Conservation (phyloP, 1,284 basidiomycete genomes). For the Rugosomyces carneus region DNA sequence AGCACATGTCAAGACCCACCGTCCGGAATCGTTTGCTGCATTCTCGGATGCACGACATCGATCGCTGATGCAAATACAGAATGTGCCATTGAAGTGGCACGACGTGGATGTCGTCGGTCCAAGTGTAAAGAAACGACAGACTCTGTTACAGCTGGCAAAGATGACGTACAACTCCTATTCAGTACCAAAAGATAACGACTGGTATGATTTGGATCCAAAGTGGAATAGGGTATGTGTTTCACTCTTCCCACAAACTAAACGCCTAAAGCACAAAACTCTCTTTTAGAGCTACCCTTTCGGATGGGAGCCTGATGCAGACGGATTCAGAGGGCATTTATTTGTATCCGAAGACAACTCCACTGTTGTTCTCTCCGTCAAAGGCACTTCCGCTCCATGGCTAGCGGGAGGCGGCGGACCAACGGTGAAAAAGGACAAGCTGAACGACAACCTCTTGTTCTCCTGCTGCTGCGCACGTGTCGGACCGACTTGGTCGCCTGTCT, state of each 20-base stretch:
- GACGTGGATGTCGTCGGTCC: slow-evolving; percentile 50
- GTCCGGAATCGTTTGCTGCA: slow-evolving; percentile 40
- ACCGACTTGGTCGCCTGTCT: slow-evolving; percentile 81
- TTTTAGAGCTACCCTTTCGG: slow-evolving; percentile 75
- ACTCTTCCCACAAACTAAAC: slow-evolving; percentile 13
- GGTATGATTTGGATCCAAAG: slow-evolving; percentile 64
- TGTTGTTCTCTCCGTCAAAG: slow-evolving; percentile 87
- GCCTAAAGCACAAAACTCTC: neutral
- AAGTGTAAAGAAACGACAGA: slow-evolving; percentile 67
- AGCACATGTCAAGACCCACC: slow-evolving; percentile 30
- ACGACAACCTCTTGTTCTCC: slow-evolving; percentile 86
- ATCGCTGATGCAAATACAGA: slow-evolving; percentile 37
- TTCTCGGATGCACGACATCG: slow-evolving; percentile 43
- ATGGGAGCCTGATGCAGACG: slow-evolving; percentile 83
- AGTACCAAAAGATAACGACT: slow-evolving; percentile 47
- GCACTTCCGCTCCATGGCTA: slow-evolving; percentile 80
- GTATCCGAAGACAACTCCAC: slow-evolving; percentile 77
- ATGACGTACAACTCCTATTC: slow-evolving; percentile 87
- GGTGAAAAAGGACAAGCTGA: slow-evolving; percentile 69
- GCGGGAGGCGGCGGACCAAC: slow-evolving; percentile 69
- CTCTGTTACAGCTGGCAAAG: slow-evolving; percentile 76
- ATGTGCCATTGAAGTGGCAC: slow-evolving; percentile 39
- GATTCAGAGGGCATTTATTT: slow-evolving; percentile 87
- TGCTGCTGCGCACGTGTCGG: slow-evolving; percentile 88
- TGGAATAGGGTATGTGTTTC: slow-evolving; percentile 46